phyloP scores from a whole-genome alignment of 441 rosid species.

The Rhodomyrtus psidioides region DNA sequence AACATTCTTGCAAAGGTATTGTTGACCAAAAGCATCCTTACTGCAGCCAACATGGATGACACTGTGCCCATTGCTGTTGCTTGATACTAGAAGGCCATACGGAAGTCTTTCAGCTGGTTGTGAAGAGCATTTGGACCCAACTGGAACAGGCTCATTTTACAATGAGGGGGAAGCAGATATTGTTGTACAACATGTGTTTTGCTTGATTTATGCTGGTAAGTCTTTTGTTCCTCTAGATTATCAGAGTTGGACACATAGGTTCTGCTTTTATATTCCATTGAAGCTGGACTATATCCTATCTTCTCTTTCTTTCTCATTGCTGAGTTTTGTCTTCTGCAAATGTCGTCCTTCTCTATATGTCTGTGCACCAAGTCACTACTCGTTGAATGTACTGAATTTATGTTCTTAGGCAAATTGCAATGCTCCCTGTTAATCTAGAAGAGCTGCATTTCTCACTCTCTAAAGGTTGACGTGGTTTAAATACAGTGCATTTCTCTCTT shows the following conservation, averaged over 20 bases:
- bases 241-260: background rate
- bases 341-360: background rate
- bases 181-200: slow-evolving; percentile 77
- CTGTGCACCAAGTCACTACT: background rate
- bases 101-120: slow-evolving; percentile 90
- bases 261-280: background rate
- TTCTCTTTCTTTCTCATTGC: background rate
- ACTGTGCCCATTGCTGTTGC: slow-evolving; percentile 81
- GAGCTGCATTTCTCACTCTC: background rate
- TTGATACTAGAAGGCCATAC: slow-evolving; percentile 92
- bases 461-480: background rate
- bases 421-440: background rate
- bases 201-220: slow-evolving; percentile 74
- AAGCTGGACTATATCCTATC: background rate
- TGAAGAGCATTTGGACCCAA: slow-evolving; percentile 93
- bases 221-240: background rate
- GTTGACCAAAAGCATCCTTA: background rate
- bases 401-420: background rate
- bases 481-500: background rate
- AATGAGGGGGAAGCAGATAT: slow-evolving; percentile 99
- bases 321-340: background rate
- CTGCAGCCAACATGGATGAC: slow-evolving; percentile 93
- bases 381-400: background rate
- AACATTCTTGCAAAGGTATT: background rate
- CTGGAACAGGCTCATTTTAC: slow-evolving; percentile 94